These are phyloP conservation scores for Xylaria flabelliformis DNA, from an alignment of 495 filamentous ascomycete species.

Conservation along the genomic window DNA sequence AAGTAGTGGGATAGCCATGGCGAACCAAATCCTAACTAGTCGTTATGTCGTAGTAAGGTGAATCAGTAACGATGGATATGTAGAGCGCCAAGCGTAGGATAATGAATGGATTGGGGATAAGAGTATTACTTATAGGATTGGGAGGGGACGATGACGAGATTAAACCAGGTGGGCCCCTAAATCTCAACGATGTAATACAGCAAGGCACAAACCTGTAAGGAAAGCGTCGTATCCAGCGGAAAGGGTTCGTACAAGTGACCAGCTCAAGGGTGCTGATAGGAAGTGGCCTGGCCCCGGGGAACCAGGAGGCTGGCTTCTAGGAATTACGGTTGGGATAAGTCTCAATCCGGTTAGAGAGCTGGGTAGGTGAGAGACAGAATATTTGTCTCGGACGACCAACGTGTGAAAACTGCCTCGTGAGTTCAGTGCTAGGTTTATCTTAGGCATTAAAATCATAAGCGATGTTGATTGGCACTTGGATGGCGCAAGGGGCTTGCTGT, in stretches of 20 bases:
- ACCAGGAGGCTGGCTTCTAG: slow-evolving; percentile 21
- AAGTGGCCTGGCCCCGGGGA: background rate
- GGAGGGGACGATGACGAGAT: slow-evolving; percentile 26
- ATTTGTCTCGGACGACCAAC: slow-evolving; percentile 21
- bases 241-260: slow-evolving; percentile 28
- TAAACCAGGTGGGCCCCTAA: slow-evolving; percentile 18
- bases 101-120: background rate
- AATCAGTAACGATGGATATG: background rate
- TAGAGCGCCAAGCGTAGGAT: background rate
- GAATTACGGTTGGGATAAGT: slow-evolving; percentile 7
- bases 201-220: slow-evolving; percentile 35
- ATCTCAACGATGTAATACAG: slow-evolving; percentile 31
- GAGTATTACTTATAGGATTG: slow-evolving; percentile 34
- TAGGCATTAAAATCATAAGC: background rate
- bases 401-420: slow-evolving; percentile 12
- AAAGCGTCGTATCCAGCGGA: slow-evolving; percentile 31
- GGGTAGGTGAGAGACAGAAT: background rate
- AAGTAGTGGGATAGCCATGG: slow-evolving; percentile 4
- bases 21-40: background rate
- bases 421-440: slow-evolving; percentile 27
- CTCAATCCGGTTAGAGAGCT: slow-evolving; percentile 22
- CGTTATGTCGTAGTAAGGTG: background rate
- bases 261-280: background rate
- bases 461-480: slow-evolving; percentile 29
- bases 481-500: slow-evolving; percentile 40